Evolutionary conservation across 2,329 filamentous ascomycete species (phyloP).

Genomic region (Cryphonectria naterciae): DNA sequence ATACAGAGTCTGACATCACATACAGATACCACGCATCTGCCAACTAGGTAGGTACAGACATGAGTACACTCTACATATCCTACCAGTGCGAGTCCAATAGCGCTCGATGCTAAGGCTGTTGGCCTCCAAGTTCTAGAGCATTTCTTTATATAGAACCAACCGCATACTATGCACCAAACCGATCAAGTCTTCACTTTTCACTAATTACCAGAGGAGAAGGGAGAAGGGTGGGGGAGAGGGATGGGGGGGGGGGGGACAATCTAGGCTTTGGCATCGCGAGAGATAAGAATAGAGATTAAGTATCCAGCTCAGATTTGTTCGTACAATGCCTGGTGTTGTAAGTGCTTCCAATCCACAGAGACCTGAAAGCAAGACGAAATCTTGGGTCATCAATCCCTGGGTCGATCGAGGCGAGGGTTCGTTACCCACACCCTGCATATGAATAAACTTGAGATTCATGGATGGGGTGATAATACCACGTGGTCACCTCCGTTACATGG

Average conservation of each 20-base stretch:
- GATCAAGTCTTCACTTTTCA: neutral
- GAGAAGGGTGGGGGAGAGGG: too few relatives aligned
- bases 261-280: neutral
- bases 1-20: neutral
- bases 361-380: neutral
- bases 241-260: too few relatives aligned
- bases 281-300: neutral
- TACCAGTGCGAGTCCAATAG: neutral
- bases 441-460: neutral
- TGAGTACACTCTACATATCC: neutral
- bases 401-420: neutral
- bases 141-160: constrained; percentile 8
- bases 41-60: neutral
- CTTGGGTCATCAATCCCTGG: neutral
- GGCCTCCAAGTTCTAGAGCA: neutral
- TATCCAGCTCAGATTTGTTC: too few relatives aligned
- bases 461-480: neutral
- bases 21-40: neutral
- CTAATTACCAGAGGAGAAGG: neutral
- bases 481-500: neutral
- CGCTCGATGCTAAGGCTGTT: neutral
- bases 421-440: neutral
- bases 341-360: too few relatives aligned
- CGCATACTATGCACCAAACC: neutral
- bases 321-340: too few relatives aligned